phyloP scores from a whole-genome alignment of 2,329 filamentous ascomycete genomes.

The Hortaea sp. region DNA sequence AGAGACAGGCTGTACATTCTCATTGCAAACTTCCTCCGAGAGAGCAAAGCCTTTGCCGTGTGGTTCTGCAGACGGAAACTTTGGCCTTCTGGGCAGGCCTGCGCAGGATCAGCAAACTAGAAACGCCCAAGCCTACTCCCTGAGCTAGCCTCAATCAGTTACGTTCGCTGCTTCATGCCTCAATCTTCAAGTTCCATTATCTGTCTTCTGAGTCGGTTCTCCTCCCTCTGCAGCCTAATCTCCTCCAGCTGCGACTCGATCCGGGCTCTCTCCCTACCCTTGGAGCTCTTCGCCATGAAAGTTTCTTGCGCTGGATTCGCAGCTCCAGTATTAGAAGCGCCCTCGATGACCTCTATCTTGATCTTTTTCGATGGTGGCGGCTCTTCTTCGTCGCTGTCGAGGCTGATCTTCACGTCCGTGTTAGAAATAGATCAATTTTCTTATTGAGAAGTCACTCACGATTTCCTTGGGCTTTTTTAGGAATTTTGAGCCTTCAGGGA shows the following conservation, averaged over 20 bases:
- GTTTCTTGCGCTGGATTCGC: too few species aligned
- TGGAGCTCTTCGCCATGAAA: not conserved
- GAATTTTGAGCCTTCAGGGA: not conserved
- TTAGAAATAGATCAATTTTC: not conserved
- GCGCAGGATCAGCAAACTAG: too few species aligned
- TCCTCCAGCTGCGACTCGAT: constrained; percentile 1
- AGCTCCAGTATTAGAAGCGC: not conserved
- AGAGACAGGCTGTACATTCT: too few species aligned
- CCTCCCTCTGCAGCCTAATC: not conserved
- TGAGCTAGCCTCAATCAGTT: not conserved
- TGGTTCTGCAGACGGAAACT: too few species aligned
- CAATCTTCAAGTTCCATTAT: too few species aligned
- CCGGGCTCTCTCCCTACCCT: not conserved
- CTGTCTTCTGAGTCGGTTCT: too few species aligned
- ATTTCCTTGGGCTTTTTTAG: not conserved
- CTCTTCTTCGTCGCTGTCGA: not conserved
- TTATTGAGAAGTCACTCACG: not conserved
- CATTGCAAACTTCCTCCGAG: too few species aligned
- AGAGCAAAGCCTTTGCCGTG: too few species aligned
- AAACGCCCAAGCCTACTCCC: too few species aligned
- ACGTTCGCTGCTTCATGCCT: too few species aligned
- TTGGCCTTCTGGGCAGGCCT: too few species aligned
- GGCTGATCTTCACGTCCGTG: not conserved
- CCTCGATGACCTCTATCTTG: not conserved
- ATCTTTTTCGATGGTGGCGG: not conserved